Base-by-base conservation (phyloP, 352 stramenopile species). In the Sclerospora graminicola region DNA sequence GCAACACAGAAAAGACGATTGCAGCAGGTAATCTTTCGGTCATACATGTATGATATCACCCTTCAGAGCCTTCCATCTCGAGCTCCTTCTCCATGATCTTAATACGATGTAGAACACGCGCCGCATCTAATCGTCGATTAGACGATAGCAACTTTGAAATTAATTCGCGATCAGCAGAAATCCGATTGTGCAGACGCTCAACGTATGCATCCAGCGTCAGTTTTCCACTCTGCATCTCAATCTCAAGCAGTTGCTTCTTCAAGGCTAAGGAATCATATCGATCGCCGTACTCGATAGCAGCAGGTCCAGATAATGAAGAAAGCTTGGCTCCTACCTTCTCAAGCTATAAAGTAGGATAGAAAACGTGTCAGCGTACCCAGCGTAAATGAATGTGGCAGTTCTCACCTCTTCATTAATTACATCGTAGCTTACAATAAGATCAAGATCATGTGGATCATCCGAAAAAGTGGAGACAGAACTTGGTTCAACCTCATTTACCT, bases 381-480 rank as follows among this genome's bases (percentile, higher is more conserved):
- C 8, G 13, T 26, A 27, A 31, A n/a, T 29, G 13, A 5, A 13
- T 18, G 19, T 30, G 23, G 2, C 19, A 21, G 18, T 20, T 19
- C 35, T 41, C 44, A 89, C 78, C 70, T 90, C 79, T 61, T 90
- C 73, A 29, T 79, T 84, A 13, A 90, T 85, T 42, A 90, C 76
- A 42, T 90, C 79, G 60, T 90, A 90, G 60, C 79, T 90, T 38
- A 86, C 42, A 41, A 90, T 85, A 32, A 84, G 26, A 52, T 89
- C 76, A 8, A 84, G 40, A 51, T 79, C 50, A 29, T 87, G 76
- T 4, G 74, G 69, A 33, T 90, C 56, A 6, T 60, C 55, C 5
- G 48, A 2, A 1, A 40, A 28, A 21, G 21, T 11, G 19, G 32
- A 11, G 2, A 6, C 14, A 43, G 28, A 23, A 44, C n/a, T 5